phyloP scores from a whole-genome alignment of 306 rosid genomes.

The Quercus berberidifolia region DNA sequence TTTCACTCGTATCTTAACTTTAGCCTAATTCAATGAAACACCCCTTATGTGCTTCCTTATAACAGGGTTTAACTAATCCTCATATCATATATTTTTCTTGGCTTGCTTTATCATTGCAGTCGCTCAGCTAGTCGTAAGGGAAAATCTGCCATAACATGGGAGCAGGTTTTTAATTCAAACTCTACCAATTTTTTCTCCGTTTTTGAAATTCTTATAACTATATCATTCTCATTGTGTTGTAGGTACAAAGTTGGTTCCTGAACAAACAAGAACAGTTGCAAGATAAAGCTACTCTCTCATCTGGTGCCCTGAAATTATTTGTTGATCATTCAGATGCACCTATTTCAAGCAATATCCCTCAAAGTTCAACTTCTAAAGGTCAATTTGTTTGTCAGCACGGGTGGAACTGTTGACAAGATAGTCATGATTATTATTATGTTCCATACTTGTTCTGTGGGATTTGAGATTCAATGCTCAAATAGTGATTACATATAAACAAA shows the following conservation, averaged over 20 bases:
- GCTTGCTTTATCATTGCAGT: constrained; percentile 20
- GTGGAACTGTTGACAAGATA: background rate
- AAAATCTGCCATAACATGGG: constrained; percentile 31
- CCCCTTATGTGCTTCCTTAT: background rate
- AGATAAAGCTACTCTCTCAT: constrained; percentile 17
- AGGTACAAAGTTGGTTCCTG: constrained; percentile 54
- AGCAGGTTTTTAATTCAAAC: constrained; percentile 26
- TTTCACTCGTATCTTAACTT: background rate
- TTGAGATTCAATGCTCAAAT: background rate
- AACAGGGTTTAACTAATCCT: background rate
- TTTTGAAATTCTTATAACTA: background rate
- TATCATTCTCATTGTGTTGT: background rate
- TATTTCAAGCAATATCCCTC: constrained; percentile 20
- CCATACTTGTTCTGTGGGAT: background rate
- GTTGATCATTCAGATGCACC: constrained; percentile 43
- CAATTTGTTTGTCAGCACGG: constrained; percentile 3
- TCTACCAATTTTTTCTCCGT: background rate
- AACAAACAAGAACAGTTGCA: constrained; percentile 20
- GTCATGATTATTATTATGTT: background rate
- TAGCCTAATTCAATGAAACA: background rate
- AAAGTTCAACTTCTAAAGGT: constrained; percentile 40
- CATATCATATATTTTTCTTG: background rate
- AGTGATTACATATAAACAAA: background rate
- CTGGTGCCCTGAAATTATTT: constrained; percentile 26
- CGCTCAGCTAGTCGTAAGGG: constrained; percentile 29